A percentile compares a stretch with the other conserved stretches of the same genome.
Evolutionary conservation across 1,139 yeast genomes (phyloP).

Genomic region (Wickerhamiella infanticola): DNA sequence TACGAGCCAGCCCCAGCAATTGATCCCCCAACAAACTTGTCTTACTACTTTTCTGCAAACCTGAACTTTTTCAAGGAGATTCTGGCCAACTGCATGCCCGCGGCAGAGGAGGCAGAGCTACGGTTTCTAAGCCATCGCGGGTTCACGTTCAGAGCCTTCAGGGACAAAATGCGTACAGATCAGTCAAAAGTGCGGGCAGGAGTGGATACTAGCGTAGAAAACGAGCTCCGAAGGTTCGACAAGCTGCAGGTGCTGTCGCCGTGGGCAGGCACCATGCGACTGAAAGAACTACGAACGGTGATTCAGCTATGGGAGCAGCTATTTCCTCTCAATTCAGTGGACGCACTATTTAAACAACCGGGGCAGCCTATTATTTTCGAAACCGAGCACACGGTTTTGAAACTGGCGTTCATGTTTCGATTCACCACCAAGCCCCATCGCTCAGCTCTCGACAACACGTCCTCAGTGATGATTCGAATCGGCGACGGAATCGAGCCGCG

Average conservation of each 20-base stretch:
- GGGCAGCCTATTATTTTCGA: conserved; percentile 18
- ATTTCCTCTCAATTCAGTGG: conserved; percentile 3
- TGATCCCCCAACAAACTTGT: neutral
- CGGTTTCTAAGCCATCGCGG: conserved; percentile 1
- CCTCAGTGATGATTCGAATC: neutral
- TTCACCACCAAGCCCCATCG: conserved; percentile 1
- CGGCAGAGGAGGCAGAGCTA: conserved; percentile 9
- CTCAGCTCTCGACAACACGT: conserved; percentile 2
- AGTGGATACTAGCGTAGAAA: conserved; percentile 4
- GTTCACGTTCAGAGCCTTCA: conserved; percentile 4
- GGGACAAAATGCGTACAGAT: conserved; percentile 3
- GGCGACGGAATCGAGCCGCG: neutral
- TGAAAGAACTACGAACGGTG: conserved; percentile 19
- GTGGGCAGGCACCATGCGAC: conserved; percentile 14
- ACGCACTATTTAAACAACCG: conserved; percentile 13
- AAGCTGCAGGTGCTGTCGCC: conserved; percentile 5
- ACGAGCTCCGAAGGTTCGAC: conserved; percentile 2
- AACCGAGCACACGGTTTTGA: conserved; percentile 9
- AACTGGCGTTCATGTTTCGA: neutral
- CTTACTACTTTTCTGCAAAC: neutral
- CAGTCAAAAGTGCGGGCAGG: neutral
- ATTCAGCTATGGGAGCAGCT: conserved; percentile 15
- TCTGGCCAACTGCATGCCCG: conserved; percentile 4
- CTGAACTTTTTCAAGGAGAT: conserved; percentile 2
- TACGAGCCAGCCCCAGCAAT: neutral